Conservation (phyloP, 2,329 filamentous ascomycete genomes). For the Diaporthe ampelina region DNA sequence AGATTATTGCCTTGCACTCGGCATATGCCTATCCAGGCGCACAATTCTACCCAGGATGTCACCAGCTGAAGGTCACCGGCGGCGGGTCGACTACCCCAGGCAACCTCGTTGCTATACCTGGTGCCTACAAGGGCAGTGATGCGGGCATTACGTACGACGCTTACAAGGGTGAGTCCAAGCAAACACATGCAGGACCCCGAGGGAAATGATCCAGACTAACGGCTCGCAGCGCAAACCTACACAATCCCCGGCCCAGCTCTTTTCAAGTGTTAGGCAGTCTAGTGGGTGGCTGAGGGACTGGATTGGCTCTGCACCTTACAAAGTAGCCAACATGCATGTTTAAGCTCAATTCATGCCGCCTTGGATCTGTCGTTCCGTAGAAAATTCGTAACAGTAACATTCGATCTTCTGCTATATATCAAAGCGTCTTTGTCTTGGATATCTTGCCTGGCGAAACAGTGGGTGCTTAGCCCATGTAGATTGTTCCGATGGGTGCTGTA, state of each 20-base stretch:
- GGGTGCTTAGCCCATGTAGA: no score
- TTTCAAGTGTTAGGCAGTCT: constrained; percentile 58
- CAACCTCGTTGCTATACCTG: constrained; percentile 64
- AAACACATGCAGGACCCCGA: background rate
- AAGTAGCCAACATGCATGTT: background rate
- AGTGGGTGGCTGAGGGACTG: background rate
- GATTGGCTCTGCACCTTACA: background rate
- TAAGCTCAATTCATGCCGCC: no score
- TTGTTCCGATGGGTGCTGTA: background rate
- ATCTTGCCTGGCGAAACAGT: background rate
- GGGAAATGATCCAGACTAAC: background rate
- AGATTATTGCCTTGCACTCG: constrained; percentile 68
- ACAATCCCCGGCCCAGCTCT: constrained; percentile 62
- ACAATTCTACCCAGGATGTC: constrained; percentile 71
- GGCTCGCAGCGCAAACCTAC: constrained; percentile 54
- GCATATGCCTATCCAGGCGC: constrained; percentile 64
- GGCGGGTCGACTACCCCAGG: constrained; percentile 58
- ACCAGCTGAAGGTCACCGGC: constrained; percentile 68
- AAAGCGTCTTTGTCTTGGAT: background rate
- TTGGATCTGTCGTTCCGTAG: background rate
- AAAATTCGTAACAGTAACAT: background rate
- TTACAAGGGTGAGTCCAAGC: constrained; percentile 59
- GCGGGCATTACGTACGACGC: constrained; percentile 66
- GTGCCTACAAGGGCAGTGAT: constrained; percentile 64
- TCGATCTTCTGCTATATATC: background rate